phyloP scores from a whole-genome alignment of 2,329 filamentous ascomycete species.

The Xylariaceae sp. region DNA sequence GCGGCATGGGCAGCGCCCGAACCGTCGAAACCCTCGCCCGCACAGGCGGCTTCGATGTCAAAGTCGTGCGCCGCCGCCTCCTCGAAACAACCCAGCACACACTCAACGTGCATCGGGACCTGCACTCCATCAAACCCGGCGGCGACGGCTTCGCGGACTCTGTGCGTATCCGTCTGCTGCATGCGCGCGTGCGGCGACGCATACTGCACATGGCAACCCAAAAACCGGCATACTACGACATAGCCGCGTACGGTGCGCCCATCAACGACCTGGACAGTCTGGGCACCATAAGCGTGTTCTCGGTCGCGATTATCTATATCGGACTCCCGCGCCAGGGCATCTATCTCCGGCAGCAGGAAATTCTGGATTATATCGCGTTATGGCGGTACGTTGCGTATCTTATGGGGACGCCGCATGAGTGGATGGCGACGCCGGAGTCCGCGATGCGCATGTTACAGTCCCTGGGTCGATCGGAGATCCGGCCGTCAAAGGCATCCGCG shows the following conservation, averaged over 20 bases:
- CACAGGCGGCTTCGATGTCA: constrained; percentile 67
- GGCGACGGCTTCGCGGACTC: constrained; percentile 61
- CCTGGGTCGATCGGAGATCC: constrained; percentile 59
- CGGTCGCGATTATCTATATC: constrained; percentile 60
- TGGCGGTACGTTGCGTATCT: constrained; percentile 72
- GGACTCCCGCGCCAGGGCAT: constrained; percentile 66
- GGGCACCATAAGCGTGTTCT: constrained; percentile 67
- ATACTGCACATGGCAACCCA: constrained; percentile 56
- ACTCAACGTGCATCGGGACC: constrained; percentile 61
- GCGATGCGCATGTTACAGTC: constrained; percentile 63
- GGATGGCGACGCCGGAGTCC: constrained; percentile 50
- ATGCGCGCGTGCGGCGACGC: constrained; percentile 60
- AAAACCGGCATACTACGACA: constrained; percentile 57
- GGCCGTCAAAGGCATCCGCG: constrained; percentile 57
- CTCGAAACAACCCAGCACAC: constrained; percentile 71
- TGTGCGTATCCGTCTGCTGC: constrained; percentile 63
- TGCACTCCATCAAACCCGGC: constrained; percentile 61
- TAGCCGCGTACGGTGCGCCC: constrained; percentile 55
- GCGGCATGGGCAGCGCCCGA: constrained; percentile 66
- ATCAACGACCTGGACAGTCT: constrained; percentile 74
- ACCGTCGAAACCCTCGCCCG: constrained; percentile 69
- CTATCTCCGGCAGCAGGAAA: constrained; percentile 56
- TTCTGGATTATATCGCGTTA: constrained; percentile 64
- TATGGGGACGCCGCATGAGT: constrained; percentile 61
- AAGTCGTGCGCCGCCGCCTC: constrained; percentile 58